Evolutionary conservation across 116 monocot species (phyloP).

Genomic region (Dioscorea cayenensis): DNA sequence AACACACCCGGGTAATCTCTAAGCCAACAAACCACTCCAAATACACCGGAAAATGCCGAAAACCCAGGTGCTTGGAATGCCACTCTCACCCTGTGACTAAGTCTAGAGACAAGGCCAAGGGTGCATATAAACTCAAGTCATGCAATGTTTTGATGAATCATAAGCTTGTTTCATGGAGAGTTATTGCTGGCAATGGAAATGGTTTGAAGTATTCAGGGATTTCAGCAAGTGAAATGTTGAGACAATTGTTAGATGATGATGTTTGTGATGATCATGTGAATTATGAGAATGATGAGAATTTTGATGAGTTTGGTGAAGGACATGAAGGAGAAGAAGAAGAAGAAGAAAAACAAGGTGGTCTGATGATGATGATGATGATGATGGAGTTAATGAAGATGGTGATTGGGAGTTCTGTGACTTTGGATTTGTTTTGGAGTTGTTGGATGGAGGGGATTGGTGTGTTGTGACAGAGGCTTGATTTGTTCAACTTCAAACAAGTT

Average conservation of each 20-base stretch:
- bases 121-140: conserved; percentile 23
- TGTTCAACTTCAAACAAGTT: too few species aligned
- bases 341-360: neutral
- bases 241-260: conserved; percentile 4
- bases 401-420: neutral
- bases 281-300: conserved; percentile 10
- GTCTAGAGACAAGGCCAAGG: conserved; percentile 36
- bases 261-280: neutral
- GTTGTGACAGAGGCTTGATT: neutral
- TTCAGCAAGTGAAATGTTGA: conserved; percentile 11
- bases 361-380: too few species aligned
- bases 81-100: conserved; percentile 28
- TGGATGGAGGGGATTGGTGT: conserved; percentile 1
- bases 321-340: neutral
- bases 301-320: neutral
- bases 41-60: conserved; percentile 12
- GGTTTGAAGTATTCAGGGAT: neutral
- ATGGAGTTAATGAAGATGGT: neutral
- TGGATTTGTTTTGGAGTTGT: neutral
- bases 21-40: conserved; percentile 24
- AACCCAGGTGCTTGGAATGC: conserved; percentile 5
- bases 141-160: conserved; percentile 16
- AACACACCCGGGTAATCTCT: neutral
- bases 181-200: conserved; percentile 1
- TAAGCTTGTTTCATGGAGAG: conserved; percentile 23